These are phyloP conservation scores for Epichloe scottii DNA, from an alignment of 2,329 filamentous ascomycete species.

Conservation along the genomic window DNA sequence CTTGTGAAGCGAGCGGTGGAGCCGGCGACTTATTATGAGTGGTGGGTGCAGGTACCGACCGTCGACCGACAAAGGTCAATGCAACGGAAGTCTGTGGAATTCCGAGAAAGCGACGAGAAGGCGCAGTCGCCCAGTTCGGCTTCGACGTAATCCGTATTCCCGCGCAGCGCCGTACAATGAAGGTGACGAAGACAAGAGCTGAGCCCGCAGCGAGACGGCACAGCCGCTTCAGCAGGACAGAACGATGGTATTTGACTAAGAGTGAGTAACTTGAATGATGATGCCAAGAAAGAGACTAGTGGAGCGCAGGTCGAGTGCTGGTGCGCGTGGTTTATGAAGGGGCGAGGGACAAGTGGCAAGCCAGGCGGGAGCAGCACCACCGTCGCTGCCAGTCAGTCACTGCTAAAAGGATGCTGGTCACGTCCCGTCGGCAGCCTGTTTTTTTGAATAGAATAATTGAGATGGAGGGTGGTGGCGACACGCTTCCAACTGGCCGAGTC, in stretches of 20 bases:
- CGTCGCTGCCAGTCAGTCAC: not conserved
- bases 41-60: not conserved
- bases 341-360: conserved; percentile 1
- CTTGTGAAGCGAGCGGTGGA: conserved; percentile 2
- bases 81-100: not conserved
- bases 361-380: not conserved
- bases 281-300: not conserved
- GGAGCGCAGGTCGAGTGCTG: not conserved
- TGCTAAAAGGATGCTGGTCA: too few species aligned
- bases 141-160: too few species aligned
- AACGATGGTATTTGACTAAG: not conserved
- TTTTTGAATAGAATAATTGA: too few species aligned
- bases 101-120: not conserved
- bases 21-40: conserved; percentile 1
- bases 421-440: too few species aligned
- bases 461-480: conserved; percentile 1
- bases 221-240: not conserved
- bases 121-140: not conserved
- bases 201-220: not conserved
- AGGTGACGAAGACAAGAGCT: too few species aligned
- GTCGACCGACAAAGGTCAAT: not conserved
- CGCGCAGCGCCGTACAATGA: too few species aligned
- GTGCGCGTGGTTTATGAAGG: conserved; percentile 1
- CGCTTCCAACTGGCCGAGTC: not conserved
- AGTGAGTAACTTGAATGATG: not conserved